Evolutionary conservation across 805 yeast species (phyloP).

Genomic region (Saccharomycopsis lassenensis): DNA sequence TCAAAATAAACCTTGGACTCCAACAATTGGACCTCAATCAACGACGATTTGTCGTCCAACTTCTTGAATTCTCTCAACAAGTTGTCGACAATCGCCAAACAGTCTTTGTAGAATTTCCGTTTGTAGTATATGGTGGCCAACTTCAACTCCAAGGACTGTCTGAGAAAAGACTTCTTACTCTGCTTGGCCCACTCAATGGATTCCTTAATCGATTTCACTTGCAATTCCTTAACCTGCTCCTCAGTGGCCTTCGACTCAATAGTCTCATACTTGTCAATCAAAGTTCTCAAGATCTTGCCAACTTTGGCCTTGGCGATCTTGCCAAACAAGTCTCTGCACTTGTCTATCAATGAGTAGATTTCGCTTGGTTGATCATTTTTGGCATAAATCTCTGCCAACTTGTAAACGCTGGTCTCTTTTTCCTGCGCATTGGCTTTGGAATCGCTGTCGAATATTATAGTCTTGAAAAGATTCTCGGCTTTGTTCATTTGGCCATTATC

Average conservation of each 20-base stretch:
- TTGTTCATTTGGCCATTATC: constrained; percentile 34
- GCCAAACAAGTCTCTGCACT: constrained; percentile 61
- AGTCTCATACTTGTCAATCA: constrained; percentile 67
- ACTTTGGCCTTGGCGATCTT: constrained; percentile 88
- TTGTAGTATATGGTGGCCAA: constrained; percentile 66
- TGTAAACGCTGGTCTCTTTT: constrained; percentile 62
- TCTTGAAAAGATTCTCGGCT: constrained; percentile 53
- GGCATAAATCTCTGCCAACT: constrained; percentile 65
- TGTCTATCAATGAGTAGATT: constrained; percentile 50
- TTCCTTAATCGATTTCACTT: constrained; percentile 45
- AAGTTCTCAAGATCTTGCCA: constrained; percentile 74
- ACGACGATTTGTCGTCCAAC: constrained; percentile 88
- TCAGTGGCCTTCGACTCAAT: constrained; percentile 53
- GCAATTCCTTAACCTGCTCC: constrained; percentile 37
- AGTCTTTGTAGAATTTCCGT: constrained; percentile 52
- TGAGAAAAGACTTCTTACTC: constrained; percentile 76
- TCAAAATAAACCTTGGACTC: constrained; percentile 89
- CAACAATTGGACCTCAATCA: constrained; percentile 89
- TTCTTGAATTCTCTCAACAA: constrained; percentile 81
- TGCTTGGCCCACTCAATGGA: constrained; percentile 79
- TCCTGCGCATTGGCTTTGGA: constrained; percentile 30
- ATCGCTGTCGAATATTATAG: constrained; percentile 30
- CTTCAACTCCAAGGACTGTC: constrained; percentile 80
- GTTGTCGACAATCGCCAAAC: constrained; percentile 59
- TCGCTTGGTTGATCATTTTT: constrained; percentile 35